Base-by-base conservation (phyloP, 2,329 filamentous ascomycete genomes). In the Fusarium beomiforme region DNA sequence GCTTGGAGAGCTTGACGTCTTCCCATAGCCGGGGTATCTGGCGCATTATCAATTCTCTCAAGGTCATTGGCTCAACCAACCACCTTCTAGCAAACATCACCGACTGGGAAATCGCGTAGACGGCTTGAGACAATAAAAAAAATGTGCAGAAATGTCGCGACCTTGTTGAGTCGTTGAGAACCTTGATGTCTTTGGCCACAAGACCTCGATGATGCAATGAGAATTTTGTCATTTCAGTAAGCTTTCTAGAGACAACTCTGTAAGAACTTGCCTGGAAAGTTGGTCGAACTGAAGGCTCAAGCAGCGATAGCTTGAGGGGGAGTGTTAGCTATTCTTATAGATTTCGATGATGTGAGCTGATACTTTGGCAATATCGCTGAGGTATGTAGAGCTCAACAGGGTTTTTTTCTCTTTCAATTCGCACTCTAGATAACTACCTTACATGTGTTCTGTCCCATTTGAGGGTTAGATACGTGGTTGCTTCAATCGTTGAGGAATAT, bases 141-240 rank as follows among this genome's bases (percentile, higher is more conserved):
- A 24, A 1, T 23, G 8, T n/a, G 10, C 7, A 21, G 19, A 8
- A 19, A 31, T 29, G 29, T 10, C 8, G 17, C 26, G 12, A 50
- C 53, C 58, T 10, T 60, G 49, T 56, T 66, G 64, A 31, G 33
- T 14, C 12, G 6, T 4, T 17, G 46, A 54, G 66, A 69, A 70
- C 66, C 67, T 41, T 66, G 67, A 70, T 70, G 66, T 57, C 55
- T 31, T n/a, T 9, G 5, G 6, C 19, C 12, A 26, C 11, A 13
- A 51, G 24, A 21, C 17, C 16, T 29, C 6, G 7, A 41, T 24
- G 24, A 31, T 31, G 43, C 26, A 9, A 23, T 31, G 14, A 11
- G 13, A 36, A 24, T 16, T 6, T 16, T 24, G 11, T 29, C 29
- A 10, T 29, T 10, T 29, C 29, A 29, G 8, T 17, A 12, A 11